Evolutionary conservation across 1,284 basidiomycete genomes (phyloP).

Genomic region (Phenoliferia sp.): DNA sequence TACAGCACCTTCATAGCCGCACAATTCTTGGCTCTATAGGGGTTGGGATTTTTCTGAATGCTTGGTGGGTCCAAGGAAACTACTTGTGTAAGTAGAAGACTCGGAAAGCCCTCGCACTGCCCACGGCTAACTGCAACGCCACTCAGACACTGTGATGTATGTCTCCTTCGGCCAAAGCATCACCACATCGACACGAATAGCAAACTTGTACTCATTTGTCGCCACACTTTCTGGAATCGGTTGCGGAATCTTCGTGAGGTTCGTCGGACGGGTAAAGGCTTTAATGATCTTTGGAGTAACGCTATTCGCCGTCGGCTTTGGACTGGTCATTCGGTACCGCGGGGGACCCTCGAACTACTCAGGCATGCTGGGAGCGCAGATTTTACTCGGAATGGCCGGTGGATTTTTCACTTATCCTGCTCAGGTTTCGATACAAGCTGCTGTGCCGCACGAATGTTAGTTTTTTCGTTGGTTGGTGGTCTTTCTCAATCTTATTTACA

Average conservation of each 20-base stretch:
- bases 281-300: not conserved
- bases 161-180: not conserved
- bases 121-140: not conserved
- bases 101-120: not conserved
- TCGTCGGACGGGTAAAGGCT: not conserved
- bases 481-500: not conserved
- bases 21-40: not conserved
- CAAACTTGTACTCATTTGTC: not conserved
- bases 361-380: not conserved
- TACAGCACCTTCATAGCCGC: not conserved
- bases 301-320: not conserved
- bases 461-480: not conserved
- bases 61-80: not conserved
- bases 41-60: not conserved
- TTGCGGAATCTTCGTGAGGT: not conserved
- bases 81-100: not conserved
- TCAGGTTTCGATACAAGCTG: not conserved
- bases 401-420: not conserved
- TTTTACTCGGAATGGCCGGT: not conserved
- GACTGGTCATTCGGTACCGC: not conserved
- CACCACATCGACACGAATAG: not conserved
- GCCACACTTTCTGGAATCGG: not conserved
- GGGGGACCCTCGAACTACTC: not conserved
- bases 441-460: not conserved
- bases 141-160: not conserved